Evolutionary conservation across 1,284 basidiomycete genomes (phyloP).

Genomic region (Ustanciosporium gigantosporum): DNA sequence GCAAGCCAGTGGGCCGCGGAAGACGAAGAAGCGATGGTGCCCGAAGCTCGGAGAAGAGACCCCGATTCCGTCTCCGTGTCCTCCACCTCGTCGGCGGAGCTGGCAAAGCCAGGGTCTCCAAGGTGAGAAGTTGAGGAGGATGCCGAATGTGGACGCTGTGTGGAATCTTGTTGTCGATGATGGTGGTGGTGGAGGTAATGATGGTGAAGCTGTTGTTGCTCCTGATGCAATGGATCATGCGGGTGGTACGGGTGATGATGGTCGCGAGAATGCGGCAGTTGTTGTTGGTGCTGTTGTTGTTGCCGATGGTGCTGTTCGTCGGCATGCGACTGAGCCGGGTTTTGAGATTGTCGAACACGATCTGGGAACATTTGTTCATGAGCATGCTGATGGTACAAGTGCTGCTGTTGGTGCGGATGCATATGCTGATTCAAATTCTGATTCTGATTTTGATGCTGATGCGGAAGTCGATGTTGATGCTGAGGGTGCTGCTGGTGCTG

Average conservation of each 20-base stretch:
- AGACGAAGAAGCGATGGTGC: no score
- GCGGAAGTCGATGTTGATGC: neutral
- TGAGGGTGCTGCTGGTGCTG: neutral
- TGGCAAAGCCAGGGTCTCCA: neutral
- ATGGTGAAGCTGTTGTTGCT: constrained; percentile 1
- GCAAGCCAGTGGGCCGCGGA: no score
- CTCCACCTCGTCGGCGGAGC: neutral
- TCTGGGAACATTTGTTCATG: neutral
- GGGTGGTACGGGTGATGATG: neutral
- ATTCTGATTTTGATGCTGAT: neutral
- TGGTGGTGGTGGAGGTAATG: neutral
- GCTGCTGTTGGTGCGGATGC: neutral
- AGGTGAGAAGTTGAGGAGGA: neutral
- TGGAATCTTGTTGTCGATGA: neutral
- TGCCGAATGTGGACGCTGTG: neutral
- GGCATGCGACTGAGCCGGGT: neutral
- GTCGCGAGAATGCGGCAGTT: no score
- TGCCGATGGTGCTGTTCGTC: neutral
- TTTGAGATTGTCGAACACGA: no score
- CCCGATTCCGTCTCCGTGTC: no score
- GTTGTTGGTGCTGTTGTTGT: neutral
- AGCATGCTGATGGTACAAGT: neutral
- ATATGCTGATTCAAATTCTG: neutral
- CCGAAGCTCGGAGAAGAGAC: no score
- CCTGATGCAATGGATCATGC: neutral